Percentiles rank a stretch among this genome's conserved stretches.
These are phyloP conservation scores for Lablab purpureus DNA, from an alignment of 306 rosid genomes.

Conservation along the genomic window DNA sequence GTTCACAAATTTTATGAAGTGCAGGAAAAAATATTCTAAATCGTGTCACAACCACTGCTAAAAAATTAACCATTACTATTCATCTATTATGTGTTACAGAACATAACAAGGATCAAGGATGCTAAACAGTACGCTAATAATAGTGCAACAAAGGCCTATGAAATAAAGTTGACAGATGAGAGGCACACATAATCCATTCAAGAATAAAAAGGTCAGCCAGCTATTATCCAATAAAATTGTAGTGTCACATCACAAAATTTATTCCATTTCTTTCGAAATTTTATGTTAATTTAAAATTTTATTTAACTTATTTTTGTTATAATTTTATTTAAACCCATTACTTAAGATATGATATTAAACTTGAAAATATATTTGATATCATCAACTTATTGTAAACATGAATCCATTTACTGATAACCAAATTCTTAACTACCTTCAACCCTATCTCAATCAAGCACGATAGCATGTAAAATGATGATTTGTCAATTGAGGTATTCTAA, in stretches of 20 bases:
- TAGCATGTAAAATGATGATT: not conserved
- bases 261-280: not conserved
- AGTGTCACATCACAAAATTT: no score
- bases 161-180: not conserved
- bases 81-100: no score
- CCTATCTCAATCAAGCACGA: not conserved
- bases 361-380: not conserved
- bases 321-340: not conserved
- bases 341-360: not conserved
- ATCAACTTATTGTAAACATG: not conserved
- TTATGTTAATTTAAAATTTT: no score
- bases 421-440: not conserved
- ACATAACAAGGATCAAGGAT: no score
- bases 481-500: constrained; percentile 37
- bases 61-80: no score
- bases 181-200: not conserved
- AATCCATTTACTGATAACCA: not conserved
- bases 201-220: not conserved
- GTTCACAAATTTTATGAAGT: no score
- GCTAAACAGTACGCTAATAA: no score
- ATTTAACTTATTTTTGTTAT: no score
- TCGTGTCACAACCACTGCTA: no score
- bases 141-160: not conserved
- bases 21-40: no score
- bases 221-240: not conserved